Evolutionary conservation across 352 stramenopile genomes (phyloP).

Genomic region (Phytophthora cactorum): DNA sequence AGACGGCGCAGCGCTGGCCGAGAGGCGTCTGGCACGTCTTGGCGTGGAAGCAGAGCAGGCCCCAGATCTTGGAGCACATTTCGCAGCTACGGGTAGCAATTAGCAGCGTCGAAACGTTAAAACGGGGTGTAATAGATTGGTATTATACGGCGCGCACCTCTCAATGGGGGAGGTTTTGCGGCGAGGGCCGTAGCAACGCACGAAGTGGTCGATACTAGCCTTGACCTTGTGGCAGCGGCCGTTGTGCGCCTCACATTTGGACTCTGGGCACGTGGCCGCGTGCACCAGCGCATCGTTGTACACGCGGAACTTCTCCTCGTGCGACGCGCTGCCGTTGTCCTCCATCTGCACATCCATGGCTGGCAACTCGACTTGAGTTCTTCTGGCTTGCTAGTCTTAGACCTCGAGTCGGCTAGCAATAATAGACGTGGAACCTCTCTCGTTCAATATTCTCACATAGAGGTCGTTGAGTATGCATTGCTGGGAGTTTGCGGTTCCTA

Average conservation of each 20-base stretch:
- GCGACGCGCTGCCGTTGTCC: conserved; percentile 36
- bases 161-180: conserved; percentile 77
- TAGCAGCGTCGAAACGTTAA: conserved; percentile 1
- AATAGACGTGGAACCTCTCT: conserved; percentile 3
- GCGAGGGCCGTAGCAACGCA: conserved; percentile 82
- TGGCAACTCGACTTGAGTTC: conserved; percentile 1
- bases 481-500: not conserved
- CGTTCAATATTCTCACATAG: not conserved
- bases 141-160: conserved; percentile 50
- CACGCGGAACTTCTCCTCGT: conserved; percentile 87
- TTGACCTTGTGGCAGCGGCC: conserved; percentile 89
- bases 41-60: conserved; percentile 86
- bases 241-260: conserved; percentile 64
- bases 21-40: conserved; percentile 70
- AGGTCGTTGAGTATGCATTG: not conserved
- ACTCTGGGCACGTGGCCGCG: conserved; percentile 59
- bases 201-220: conserved; percentile 89
- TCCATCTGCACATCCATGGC: conserved; percentile 62
- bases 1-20: conserved; percentile 72
- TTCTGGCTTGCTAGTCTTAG: not conserved
- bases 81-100: conserved; percentile 53
- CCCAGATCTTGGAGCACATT: conserved; percentile 87
- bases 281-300: conserved; percentile 88
- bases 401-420: conserved; percentile 1
- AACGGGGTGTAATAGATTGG: not conserved